Percentiles rank a stretch among this genome's conserved stretches.
phyloP scores from a whole-genome alignment of 257 asterid genomes.

The Anisodus tanguticus region DNA sequence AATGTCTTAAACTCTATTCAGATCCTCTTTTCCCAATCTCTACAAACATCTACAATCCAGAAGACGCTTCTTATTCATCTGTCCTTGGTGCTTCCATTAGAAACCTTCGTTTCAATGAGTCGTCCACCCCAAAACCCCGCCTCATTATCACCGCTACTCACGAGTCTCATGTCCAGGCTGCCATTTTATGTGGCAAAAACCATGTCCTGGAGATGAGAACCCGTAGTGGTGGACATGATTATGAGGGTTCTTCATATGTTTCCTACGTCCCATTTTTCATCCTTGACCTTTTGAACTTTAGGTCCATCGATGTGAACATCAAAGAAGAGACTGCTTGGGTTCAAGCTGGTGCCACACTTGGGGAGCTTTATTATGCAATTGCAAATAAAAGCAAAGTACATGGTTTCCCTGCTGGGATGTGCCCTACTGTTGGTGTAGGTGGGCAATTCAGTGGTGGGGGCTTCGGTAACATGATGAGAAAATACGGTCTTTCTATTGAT shows the following conservation, averaged over 20 bases:
- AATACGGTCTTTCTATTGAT: conserved; percentile 16
- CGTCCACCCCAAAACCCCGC: not conserved
- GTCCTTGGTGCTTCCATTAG: not conserved
- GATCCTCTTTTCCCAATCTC: conserved; percentile 8
- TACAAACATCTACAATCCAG: not conserved
- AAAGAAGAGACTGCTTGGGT: conserved; percentile 18
- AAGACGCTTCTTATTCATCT: not conserved
- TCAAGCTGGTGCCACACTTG: not conserved
- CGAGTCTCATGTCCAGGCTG: conserved; percentile 11
- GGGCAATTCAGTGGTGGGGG: conserved; percentile 25
- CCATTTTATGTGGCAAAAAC: conserved; percentile 10
- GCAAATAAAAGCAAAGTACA: not conserved
- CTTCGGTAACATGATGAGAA: conserved; percentile 23
- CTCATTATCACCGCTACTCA: conserved; percentile 6
- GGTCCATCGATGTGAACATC: not conserved
- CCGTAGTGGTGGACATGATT: conserved; percentile 27
- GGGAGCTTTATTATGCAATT: conserved; percentile 5
- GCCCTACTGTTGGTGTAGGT: conserved; percentile 1
- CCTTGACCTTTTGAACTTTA: not conserved
- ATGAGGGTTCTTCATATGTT: not conserved
- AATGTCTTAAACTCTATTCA: conserved; percentile 13
- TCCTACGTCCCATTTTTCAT: conserved; percentile 3
- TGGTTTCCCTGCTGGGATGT: conserved; percentile 20
- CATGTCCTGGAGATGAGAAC: conserved; percentile 18
- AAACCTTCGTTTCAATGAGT: conserved; percentile 18